Percentiles rank a stretch among this genome's conserved stretches.
phyloP scores from a whole-genome alignment of 495 filamentous ascomycete species.

The Xylaria nigripes region DNA sequence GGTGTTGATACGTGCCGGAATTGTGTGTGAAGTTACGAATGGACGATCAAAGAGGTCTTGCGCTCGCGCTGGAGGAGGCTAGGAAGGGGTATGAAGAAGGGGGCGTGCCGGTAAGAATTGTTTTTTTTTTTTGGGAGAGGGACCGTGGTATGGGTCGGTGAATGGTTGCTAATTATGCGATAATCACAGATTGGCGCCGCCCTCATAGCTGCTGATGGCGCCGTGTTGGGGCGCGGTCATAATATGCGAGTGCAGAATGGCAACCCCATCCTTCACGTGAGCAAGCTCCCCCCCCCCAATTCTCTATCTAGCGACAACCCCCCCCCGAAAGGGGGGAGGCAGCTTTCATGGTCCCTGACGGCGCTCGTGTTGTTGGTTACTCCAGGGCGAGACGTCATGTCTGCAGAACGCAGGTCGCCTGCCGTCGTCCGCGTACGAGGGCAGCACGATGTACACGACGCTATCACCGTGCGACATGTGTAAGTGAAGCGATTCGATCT shows the following conservation, averaged over 20 bases:
- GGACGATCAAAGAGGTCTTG: slow-evolving; percentile 46
- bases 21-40: slow-evolving; percentile 18
- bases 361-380: background rate
- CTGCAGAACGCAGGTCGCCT: slow-evolving; percentile 72
- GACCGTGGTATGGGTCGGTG: background rate
- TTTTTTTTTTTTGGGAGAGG: background rate
- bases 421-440: slow-evolving; percentile 60
- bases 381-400: slow-evolving; percentile 70
- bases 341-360: background rate
- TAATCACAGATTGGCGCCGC: slow-evolving; percentile 58
- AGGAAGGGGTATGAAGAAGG: slow-evolving; percentile 60
- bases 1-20: no score
- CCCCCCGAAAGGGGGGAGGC: no score
- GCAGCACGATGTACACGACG: slow-evolving; percentile 77
- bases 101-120: slow-evolving; percentile 53
- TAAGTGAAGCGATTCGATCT: no score
- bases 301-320: no score
- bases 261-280: slow-evolving; percentile 68
- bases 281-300: slow-evolving; percentile 22
- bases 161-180: background rate
- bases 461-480: slow-evolving; percentile 87
- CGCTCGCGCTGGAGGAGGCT: slow-evolving; percentile 70
- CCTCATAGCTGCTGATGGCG: slow-evolving; percentile 60
- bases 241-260: slow-evolving; percentile 75
- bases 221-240: slow-evolving; percentile 69